Evolutionary conservation across 441 rosid species (phyloP).

Genomic region (Flueggea neowawraea): DNA sequence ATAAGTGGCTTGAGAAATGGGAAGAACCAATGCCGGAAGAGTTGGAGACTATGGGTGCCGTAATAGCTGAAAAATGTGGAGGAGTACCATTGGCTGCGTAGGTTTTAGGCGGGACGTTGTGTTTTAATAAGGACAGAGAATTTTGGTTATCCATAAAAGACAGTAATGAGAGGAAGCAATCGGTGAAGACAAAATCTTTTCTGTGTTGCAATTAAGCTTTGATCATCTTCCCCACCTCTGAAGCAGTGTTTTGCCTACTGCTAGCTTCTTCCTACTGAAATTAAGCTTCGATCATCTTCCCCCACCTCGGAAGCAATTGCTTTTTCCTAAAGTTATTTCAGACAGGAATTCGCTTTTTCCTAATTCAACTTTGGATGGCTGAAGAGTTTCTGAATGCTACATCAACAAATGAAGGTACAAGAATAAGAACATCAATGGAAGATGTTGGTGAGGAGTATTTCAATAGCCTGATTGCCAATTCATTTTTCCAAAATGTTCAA

Average conservation of each 20-base stretch:
- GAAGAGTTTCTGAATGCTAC: constrained; percentile 4
- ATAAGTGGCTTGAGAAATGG: too few species aligned
- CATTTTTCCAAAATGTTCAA: constrained; percentile 22
- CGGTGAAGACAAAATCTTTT: not conserved
- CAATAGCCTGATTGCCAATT: too few species aligned
- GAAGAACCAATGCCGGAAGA: too few species aligned
- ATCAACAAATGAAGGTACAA: too few species aligned
- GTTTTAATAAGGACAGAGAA: not conserved
- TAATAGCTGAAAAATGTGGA: constrained; percentile 16
- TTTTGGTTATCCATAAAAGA: constrained; percentile 17
- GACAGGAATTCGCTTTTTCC: not conserved
- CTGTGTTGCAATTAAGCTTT: constrained; percentile 9
- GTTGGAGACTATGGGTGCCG: constrained; percentile 17
- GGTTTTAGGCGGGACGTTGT: constrained; percentile 17
- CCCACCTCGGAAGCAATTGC: too few species aligned
- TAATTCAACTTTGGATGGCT: constrained; percentile 9
- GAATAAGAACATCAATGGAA: not conserved
- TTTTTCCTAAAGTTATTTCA: too few species aligned
- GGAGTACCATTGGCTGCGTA: constrained; percentile 25
- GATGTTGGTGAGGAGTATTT: too few species aligned
- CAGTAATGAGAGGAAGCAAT: not conserved
- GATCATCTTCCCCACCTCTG: too few species aligned
- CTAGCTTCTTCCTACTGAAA: constrained; percentile 6
- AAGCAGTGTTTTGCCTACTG: constrained; percentile 2
- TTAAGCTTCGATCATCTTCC: too few species aligned